Percentiles rank a stretch among this genome's conserved stretches.
Conservation (phyloP, 2,329 filamentous ascomycete genomes). For the Dothidotthia symphoricarpi region DNA sequence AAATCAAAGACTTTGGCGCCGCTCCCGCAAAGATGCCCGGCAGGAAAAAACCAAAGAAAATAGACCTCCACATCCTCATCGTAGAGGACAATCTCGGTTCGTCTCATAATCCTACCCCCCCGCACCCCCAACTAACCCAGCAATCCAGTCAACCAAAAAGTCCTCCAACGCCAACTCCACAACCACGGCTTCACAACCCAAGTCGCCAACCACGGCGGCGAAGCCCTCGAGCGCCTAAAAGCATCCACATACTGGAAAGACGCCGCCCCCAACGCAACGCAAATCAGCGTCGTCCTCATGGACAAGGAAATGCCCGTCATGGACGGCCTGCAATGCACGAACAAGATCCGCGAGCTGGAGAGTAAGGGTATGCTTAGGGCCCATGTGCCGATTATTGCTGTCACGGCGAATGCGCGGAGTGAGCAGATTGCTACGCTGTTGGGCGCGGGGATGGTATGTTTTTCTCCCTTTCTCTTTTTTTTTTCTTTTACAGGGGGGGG, state of each 20-base stretch:
- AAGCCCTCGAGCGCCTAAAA: slow-evolving; percentile 47
- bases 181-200: slow-evolving; percentile 49
- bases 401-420: slow-evolving; percentile 43
- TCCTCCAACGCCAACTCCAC: slow-evolving; percentile 51
- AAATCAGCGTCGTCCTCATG: slow-evolving; percentile 39
- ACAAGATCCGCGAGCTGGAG: slow-evolving; percentile 40
- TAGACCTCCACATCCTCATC: slow-evolving; percentile 40
- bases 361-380: slow-evolving; percentile 31
- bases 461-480: background rate
- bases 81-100: slow-evolving; percentile 45
- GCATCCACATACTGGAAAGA: slow-evolving; percentile 45
- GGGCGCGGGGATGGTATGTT: slow-evolving; percentile 39
- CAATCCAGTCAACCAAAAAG: slow-evolving; percentile 50
- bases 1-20: slow-evolving; percentile 39
- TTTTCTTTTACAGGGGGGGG: too few relatives aligned
- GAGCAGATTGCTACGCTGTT: slow-evolving; percentile 43
- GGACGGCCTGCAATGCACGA: slow-evolving; percentile 43
- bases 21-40: slow-evolving; percentile 6
- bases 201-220: slow-evolving; percentile 52
- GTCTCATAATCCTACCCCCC: background rate
- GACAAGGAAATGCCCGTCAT: slow-evolving; percentile 46
- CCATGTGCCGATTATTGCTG: slow-evolving; percentile 45
- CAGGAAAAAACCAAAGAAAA: slow-evolving; percentile 14
- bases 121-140: slow-evolving; percentile 1
- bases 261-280: slow-evolving; percentile 20